These are phyloP conservation scores for Ilex paraguariensis DNA, from an alignment of 305 asterid species.

Conservation along the genomic window DNA sequence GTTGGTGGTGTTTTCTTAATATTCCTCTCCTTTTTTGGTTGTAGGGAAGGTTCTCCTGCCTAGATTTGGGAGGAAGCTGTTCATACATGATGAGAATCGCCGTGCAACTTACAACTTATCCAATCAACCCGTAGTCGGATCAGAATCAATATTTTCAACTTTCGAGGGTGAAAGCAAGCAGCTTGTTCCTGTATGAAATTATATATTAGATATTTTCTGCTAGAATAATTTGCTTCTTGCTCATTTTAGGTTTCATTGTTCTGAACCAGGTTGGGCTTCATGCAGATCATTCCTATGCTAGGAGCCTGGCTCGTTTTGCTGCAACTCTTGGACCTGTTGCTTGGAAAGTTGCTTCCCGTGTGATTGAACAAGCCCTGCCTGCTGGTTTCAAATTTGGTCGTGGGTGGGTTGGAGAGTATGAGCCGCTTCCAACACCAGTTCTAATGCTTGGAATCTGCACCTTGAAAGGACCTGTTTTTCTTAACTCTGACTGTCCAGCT, in stretches of 20 bases:
- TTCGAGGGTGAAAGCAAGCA: constrained; percentile 92
- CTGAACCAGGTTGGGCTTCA: constrained; percentile 81
- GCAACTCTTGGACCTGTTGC: constrained; percentile 87
- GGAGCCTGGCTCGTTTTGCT: constrained; percentile 92
- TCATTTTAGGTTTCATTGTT: constrained; percentile 14
- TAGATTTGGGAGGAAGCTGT: constrained; percentile 55
- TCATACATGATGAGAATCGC: constrained; percentile 59
- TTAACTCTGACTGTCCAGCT: constrained; percentile 33
- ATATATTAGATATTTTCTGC: constrained; percentile 8
- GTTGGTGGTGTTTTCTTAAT: constrained; percentile 6
- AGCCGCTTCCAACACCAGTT: constrained; percentile 83
- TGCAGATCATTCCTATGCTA: constrained; percentile 82
- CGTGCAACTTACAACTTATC: constrained; percentile 64
- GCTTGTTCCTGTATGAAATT: constrained; percentile 69
- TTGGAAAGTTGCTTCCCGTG: constrained; percentile 83
- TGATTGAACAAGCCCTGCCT: constrained; percentile 87
- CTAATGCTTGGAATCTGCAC: constrained; percentile 53
- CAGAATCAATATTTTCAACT: constrained; percentile 71
- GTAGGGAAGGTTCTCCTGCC: constrained; percentile 55
- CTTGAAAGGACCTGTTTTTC: constrained; percentile 62
- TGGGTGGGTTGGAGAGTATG: constrained; percentile 99
- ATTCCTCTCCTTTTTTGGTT: constrained; percentile 21
- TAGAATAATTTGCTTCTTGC: neutral
- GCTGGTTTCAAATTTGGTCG: constrained; percentile 75
- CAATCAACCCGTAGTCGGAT: constrained; percentile 37